These are phyloP conservation scores for Beauveria sp. DNA, from an alignment of 2,329 filamentous ascomycete species.

Conservation along the genomic window DNA sequence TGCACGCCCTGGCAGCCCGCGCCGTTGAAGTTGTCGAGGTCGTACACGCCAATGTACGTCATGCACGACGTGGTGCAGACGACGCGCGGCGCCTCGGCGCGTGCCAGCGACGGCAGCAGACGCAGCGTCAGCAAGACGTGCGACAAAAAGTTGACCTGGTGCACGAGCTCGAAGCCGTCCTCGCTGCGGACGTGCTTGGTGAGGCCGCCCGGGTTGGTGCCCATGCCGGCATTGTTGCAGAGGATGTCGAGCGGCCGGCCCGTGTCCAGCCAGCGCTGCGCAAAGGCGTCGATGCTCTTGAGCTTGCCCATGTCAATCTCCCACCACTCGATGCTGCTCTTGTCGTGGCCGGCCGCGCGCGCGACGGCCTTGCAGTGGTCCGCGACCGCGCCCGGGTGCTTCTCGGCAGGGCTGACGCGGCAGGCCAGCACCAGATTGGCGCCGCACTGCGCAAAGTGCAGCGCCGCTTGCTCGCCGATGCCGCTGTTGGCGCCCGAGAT, in stretches of 20 bases:
- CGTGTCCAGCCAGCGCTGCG: constrained; percentile 19
- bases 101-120: constrained; percentile 20
- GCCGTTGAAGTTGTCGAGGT: constrained; percentile 20
- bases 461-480: constrained; percentile 20
- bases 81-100: constrained; percentile 18
- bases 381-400: constrained; percentile 17
- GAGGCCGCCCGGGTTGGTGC: constrained; percentile 13
- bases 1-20: constrained; percentile 11
- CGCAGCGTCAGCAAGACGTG: constrained; percentile 23
- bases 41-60: constrained; percentile 20
- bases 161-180: constrained; percentile 24
- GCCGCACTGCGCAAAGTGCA: constrained; percentile 19
- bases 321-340: constrained; percentile 20
- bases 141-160: constrained; percentile 25
- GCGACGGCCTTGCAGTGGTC: constrained; percentile 16
- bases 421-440: constrained; percentile 21
- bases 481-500: constrained; percentile 18
- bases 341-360: constrained; percentile 11
- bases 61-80: constrained; percentile 24
- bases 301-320: constrained; percentile 19
- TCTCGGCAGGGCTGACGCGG: constrained; percentile 18
- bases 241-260: constrained; percentile 20
- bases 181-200: constrained; percentile 13
- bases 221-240: constrained; percentile 23
- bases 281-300: constrained; percentile 19